Evolutionary conservation across 768 basidiomycete species (phyloP).

Genomic region (Cyclocybe cylindracea): DNA sequence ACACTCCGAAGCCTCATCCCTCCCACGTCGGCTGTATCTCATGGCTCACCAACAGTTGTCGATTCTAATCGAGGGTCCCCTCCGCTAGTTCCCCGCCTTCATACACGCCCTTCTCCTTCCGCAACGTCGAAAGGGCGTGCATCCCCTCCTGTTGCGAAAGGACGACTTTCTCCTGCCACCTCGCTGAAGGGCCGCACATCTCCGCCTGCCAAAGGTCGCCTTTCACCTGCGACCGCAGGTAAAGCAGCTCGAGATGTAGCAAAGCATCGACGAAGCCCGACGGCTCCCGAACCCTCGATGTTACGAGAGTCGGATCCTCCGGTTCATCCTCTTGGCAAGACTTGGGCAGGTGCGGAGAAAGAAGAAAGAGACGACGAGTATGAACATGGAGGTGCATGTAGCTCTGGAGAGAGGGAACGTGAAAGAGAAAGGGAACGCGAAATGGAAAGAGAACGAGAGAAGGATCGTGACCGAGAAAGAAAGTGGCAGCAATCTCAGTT

Average conservation of each 20-base stretch:
- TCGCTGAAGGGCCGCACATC: conserved; percentile 25
- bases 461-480: conserved; percentile 26
- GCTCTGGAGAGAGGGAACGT: conserved; percentile 35
- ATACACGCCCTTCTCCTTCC: conserved; percentile 25
- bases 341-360: conserved; percentile 37
- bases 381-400: conserved; percentile 27
- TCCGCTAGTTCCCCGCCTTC: conserved; percentile 15
- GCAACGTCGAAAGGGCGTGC: conserved; percentile 28
- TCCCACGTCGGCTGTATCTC: conserved; percentile 25
- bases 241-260: conserved; percentile 29
- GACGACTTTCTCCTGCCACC: conserved; percentile 17
- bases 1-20: conserved; percentile 55
- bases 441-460: conserved; percentile 20
- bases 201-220: conserved; percentile 27
- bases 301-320: conserved; percentile 23
- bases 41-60: conserved; percentile 57
- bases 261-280: conserved; percentile 69
- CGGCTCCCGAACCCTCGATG: conserved; percentile 59
- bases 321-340: conserved; percentile 33
- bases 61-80: conserved; percentile 31
- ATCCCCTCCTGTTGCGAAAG: conserved; percentile 30
- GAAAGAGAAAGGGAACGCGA: conserved; percentile 31
- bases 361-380: conserved; percentile 43
- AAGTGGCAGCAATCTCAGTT: conserved; percentile 29
- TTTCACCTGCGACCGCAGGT: conserved; percentile 28